These are phyloP conservation scores for Coemansia aciculifera DNA, from an alignment of 192 early-diverging fungal genomes.

Conservation along the genomic window DNA sequence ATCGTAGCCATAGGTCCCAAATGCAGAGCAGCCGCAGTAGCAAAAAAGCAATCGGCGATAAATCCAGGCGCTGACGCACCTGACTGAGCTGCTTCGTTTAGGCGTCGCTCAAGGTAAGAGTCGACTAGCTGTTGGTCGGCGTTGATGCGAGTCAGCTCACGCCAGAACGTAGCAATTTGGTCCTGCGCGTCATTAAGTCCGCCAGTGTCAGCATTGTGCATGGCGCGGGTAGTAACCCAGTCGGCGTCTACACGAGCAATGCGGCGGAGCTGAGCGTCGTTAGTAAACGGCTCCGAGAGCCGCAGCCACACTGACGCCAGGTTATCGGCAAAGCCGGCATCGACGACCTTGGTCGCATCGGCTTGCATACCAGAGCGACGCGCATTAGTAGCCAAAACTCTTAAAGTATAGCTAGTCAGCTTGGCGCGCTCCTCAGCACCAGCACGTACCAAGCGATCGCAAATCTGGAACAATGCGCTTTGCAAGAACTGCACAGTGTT, in stretches of 20 bases:
- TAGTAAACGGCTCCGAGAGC: constrained; percentile 83
- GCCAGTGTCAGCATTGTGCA: constrained; percentile 52
- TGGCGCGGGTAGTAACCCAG: constrained; percentile 64
- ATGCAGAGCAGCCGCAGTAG: constrained; percentile 76
- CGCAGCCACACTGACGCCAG: constrained; percentile 63
- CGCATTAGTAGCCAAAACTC: constrained; percentile 65
- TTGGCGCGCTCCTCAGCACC: constrained; percentile 58
- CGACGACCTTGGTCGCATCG: constrained; percentile 68
- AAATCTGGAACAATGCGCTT: constrained; percentile 52
- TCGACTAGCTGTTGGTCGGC: constrained; percentile 70
- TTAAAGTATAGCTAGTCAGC: constrained; percentile 68
- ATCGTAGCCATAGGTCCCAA: constrained; percentile 75
- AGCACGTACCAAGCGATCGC: constrained; percentile 69
- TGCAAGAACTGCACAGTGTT: constrained; percentile 62
- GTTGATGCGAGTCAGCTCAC: constrained; percentile 78
- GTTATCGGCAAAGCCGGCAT: constrained; percentile 87
- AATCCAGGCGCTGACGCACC: constrained; percentile 60
- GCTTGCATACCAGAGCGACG: constrained; percentile 78
- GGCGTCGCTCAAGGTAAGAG: constrained; percentile 51
- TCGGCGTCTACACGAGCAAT: constrained; percentile 74
- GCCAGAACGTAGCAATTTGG: constrained; percentile 50
- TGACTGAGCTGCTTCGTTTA: neutral
- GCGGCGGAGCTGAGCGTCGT: constrained; percentile 70
- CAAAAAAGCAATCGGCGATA: constrained; percentile 86
- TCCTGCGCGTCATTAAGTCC: constrained; percentile 36